A percentile compares a stretch with the other conserved stretches of the same genome.
Evolutionary conservation across 257 asterid genomes (phyloP).

Genomic region (Prunella vulgaris): DNA sequence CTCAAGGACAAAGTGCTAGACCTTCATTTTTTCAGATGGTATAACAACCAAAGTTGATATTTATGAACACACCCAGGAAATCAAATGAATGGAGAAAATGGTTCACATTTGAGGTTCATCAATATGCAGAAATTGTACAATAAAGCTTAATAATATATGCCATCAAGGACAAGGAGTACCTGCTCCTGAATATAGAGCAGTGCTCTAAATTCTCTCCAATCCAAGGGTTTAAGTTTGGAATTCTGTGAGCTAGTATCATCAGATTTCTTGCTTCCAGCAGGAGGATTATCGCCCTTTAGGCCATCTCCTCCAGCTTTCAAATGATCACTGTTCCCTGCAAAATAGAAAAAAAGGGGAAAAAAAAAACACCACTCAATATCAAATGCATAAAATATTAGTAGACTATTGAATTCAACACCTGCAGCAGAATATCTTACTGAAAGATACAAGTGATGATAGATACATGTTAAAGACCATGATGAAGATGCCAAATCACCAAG

Average conservation of each 20-base stretch:
- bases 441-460: not conserved
- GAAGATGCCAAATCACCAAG: not conserved
- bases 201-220: constrained; percentile 69
- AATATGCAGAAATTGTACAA: constrained; percentile 11
- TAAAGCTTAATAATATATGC: constrained; percentile 23
- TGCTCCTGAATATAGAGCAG: constrained; percentile 60
- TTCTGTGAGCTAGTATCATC: constrained; percentile 44
- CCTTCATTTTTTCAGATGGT: not conserved
- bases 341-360: constrained; percentile 7
- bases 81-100: not conserved
- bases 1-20: constrained; percentile 1
- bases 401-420: constrained; percentile 2
- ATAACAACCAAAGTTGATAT: constrained; percentile 4
- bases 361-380: not conserved
- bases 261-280: constrained; percentile 46
- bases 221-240: constrained; percentile 51
- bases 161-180: constrained; percentile 27
- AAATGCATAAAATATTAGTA: constrained; percentile 8
- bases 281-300: constrained; percentile 46
- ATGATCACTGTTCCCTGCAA: constrained; percentile 38
- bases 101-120: constrained; percentile 8
- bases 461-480: not conserved
- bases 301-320: constrained; percentile 59
- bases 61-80: not conserved
- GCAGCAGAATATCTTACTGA: not conserved